Evolutionary conservation across 805 yeast species (phyloP).

Genomic region (Saturnispora saitoi): DNA sequence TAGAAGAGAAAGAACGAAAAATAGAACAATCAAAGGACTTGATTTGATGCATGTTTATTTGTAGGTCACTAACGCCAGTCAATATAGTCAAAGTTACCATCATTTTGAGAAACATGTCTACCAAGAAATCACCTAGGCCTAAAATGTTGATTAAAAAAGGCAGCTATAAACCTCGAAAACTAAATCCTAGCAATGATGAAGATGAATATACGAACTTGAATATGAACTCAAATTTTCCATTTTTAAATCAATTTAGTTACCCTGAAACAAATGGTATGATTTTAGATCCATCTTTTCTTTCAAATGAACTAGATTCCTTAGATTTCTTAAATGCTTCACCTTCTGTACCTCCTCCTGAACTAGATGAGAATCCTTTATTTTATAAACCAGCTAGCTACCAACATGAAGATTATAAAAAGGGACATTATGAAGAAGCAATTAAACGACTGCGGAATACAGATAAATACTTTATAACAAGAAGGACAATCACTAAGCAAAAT

Average conservation of each 20-base stretch:
- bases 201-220: not conserved
- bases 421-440: not conserved
- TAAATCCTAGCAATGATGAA: not conserved
- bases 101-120: not conserved
- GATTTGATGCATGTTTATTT: not conserved
- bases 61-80: not conserved
- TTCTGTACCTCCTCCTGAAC: not conserved
- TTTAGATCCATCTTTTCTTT: not conserved
- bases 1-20: not conserved
- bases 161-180: not conserved
- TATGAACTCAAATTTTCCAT: conserved; percentile 3
- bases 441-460: not conserved
- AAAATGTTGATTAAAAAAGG: conserved; percentile 1
- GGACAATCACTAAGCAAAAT: not conserved
- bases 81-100: not conserved
- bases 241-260: conserved; percentile 7
- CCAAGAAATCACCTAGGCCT: not conserved
- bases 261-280: conserved; percentile 12
- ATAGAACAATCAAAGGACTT: not conserved
- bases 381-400: not conserved
- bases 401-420: not conserved
- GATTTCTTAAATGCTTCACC: not conserved
- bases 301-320: not conserved
- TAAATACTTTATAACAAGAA: not conserved
- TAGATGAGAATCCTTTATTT: not conserved